A percentile compares a stretch with the other conserved stretches of the same genome.
Evolutionary conservation across 495 filamentous ascomycete genomes (phyloP).

Genomic region (Corynascus novoguineensis): DNA sequence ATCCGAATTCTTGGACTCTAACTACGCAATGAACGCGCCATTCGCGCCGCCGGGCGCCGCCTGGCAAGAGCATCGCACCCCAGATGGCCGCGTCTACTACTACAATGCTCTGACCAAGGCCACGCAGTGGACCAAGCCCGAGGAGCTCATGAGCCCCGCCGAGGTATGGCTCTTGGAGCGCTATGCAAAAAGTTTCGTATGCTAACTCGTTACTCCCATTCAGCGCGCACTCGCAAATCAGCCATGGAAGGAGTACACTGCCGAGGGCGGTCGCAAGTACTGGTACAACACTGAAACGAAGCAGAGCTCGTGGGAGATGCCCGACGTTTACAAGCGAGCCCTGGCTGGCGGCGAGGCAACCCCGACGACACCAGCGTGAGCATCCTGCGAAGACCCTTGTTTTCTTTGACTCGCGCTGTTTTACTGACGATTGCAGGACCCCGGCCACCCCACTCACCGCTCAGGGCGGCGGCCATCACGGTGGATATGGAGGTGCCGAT

Average conservation of each 20-base stretch:
- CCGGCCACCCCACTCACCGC: constrained; percentile 52
- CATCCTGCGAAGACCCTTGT: constrained; percentile 24
- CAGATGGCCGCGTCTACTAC: constrained; percentile 88
- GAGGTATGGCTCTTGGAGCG: constrained; percentile 56
- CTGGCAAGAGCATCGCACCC: constrained; percentile 80
- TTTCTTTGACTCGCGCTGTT: neutral
- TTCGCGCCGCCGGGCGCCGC: constrained; percentile 48
- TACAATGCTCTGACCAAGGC: constrained; percentile 81
- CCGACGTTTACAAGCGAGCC: constrained; percentile 71
- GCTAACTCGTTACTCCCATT: neutral
- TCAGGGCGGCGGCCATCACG: constrained; percentile 21
- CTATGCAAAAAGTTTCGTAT: neutral
- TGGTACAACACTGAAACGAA: constrained; percentile 91
- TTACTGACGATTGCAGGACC: constrained; percentile 25
- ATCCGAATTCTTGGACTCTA: too few species aligned
- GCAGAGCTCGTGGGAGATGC: constrained; percentile 93
- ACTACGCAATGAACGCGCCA: constrained; percentile 56
- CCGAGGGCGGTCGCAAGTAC: constrained; percentile 81
- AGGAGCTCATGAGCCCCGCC: constrained; percentile 77
- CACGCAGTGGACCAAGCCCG: constrained; percentile 91
- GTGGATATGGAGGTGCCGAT: constrained; percentile 22
- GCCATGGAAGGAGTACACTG: constrained; percentile 90
- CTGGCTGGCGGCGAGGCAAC: constrained; percentile 45
- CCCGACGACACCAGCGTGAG: constrained; percentile 59
- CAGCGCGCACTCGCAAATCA: constrained; percentile 76